Evolutionary conservation across 2,329 filamentous ascomycete species (phyloP), one percentile per base, ranked within the genome.

Genomic region (Fusarium metavorans): DNA sequence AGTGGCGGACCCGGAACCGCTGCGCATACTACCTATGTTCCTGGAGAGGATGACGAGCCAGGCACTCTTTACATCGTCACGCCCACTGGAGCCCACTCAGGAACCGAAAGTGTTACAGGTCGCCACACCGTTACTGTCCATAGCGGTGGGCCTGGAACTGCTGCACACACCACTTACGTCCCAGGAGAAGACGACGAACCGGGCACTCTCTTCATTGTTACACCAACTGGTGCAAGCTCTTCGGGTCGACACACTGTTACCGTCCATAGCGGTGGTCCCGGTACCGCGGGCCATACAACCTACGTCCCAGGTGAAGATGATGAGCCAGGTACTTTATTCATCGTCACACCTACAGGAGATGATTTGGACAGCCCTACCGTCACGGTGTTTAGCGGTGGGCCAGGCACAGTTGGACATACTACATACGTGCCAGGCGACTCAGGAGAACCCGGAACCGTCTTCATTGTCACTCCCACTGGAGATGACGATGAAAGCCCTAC

Each of bases 321-420:
- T 0, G 69, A 71, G 5, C 65, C 30, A 5, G 69, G 65, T 20
- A 63, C 61, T 1, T 3, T 72, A 1, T 50, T 72, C 20, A 56
- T 72, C 4, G 60, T 72, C 1, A 72, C 65, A 0, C 69, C 65
- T n/a, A 52, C 48, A n/a, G 48, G 3, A 13, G 27, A 10, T 20
- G 14, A 2, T 11, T 35, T 20, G 0, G 58, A 34, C 2, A 59
- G 57, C 5, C 25, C 34, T 10, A 72, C 72, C 5, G 10, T 63
- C 6, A 73, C 66, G 2, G 43, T 73, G 1, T 67, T 59, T n/a
- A 70, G 37, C 10, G 39, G 57, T 2, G 71, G 70, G 6, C 16
- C 56, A 3, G 66, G 23, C 0, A 13, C 70, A 3, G 57, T 45
- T 4, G 10, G 45, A 3, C 27, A 8, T 10, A 73, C 70, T 8